Base-by-base conservation (phyloP, 371 early-diverging fungal genomes). In the Mucor plumbeus region DNA sequence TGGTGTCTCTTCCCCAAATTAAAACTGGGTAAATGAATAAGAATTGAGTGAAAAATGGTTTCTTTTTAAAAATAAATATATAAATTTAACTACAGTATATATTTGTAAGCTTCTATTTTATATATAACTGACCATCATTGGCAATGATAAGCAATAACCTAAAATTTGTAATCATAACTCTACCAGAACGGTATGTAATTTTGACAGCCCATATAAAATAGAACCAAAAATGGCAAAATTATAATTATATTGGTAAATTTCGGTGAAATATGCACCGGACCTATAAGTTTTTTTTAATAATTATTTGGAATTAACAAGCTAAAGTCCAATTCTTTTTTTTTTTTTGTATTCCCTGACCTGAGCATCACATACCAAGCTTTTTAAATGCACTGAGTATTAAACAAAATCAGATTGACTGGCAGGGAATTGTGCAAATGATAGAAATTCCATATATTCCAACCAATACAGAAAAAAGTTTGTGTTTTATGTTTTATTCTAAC, bases 271-370 rank as follows among this genome's bases (percentile, higher is more conserved):
- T 19, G 17, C 19, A 17, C 47, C 47, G 26, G 47, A 19, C 8
- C 17, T 9, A 10, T 2, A 17, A 7, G 44, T n/a, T n/a, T 47
- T 47, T 47, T n/a, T 19, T 17, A 10, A 47, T 47, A 19, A 19
- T 19, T 19, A 47, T 47, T 47, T 47, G 47, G 19, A 47, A 47
- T 17, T 47, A 19, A 47, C 47, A 47, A 47, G 47, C 47, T 47
- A 19, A 47, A 47, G 19, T n/a, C 47, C 19, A 47, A n/a, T n/a
- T n/a, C n/a, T n/a, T n/a, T 9, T 19, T 19, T 9, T 19, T 19
- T 47, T 17, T 44, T 47, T 47, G 47, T 47, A 47, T 47, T 47
- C 47, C 47, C 47, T 47, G 47, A 47, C 17, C 47, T 47, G 17
- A 26, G 26, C 1, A 47, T 19, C 47, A 47, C 21, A 47, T 10